phyloP scores from a whole-genome alignment of 495 filamentous ascomycete species.

The Melanomma pulvis-pyrius region DNA sequence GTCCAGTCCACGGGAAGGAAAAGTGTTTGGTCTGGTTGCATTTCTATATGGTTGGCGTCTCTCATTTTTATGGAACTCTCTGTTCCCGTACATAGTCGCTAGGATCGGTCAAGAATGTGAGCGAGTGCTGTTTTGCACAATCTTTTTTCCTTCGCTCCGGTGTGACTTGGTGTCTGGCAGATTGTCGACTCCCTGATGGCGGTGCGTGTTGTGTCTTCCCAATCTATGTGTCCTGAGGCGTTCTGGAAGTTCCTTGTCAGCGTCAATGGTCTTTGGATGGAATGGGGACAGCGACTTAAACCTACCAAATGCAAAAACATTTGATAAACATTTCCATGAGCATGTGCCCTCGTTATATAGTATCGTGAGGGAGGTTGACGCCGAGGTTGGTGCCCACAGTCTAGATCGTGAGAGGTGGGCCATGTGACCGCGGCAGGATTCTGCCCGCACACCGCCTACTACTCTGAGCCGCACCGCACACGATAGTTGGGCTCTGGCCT shows the following conservation, averaged over 20 bases:
- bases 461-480: slow-evolving; percentile 2
- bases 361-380: background rate
- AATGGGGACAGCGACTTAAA: no score
- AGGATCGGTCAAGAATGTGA: slow-evolving; percentile 19
- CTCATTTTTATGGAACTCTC: slow-evolving; percentile 8
- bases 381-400: background rate
- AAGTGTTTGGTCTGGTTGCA: slow-evolving; percentile 18
- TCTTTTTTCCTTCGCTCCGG: background rate
- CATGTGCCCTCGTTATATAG: background rate
- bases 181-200: background rate
- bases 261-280: no score
- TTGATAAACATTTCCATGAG: background rate
- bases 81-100: slow-evolving; percentile 28
- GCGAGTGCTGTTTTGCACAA: slow-evolving; percentile 2
- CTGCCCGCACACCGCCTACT: slow-evolving; percentile 29
- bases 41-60: slow-evolving; percentile 10
- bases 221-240: no score
- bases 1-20: slow-evolving; percentile 18
- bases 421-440: slow-evolving; percentile 18
- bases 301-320: background rate
- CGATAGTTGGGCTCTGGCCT: slow-evolving; percentile 22
- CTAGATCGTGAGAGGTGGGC: background rate
- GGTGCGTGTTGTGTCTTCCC: background rate
- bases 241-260: no score
- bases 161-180: background rate